These are phyloP conservation scores for Euphorbia pulcherrima DNA, from an alignment of 345 rosid genomes.

Conservation along the genomic window DNA sequence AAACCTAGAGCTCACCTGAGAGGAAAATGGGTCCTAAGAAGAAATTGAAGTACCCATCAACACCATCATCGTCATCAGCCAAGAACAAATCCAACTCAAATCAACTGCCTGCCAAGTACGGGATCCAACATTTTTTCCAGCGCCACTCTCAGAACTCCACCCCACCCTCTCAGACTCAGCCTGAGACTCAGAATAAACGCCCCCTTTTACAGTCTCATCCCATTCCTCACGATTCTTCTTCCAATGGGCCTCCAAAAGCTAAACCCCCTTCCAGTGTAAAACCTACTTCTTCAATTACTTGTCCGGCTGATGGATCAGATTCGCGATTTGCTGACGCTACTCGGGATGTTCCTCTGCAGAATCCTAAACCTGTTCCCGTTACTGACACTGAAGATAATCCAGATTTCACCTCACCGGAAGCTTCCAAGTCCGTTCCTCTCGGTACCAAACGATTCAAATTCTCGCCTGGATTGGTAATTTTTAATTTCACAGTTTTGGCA, in stretches of 20 bases:
- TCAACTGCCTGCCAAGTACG: constrained; percentile 44
- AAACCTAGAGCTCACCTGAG: neutral
- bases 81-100: constrained; percentile 37
- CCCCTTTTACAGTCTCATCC: constrained; percentile 6
- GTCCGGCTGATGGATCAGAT: constrained; percentile 8
- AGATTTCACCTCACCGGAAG: constrained; percentile 47
- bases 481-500: neutral
- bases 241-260: neutral
- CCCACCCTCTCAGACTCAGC: constrained; percentile 24
- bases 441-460: constrained; percentile 59
- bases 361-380: constrained; percentile 15
- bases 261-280: neutral
- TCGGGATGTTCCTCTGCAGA: constrained; percentile 12
- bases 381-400: constrained; percentile 22
- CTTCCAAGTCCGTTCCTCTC: constrained; percentile 43
- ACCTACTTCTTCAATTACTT: constrained; percentile 17
- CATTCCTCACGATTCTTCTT: neutral
- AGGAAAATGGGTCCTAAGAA: constrained; percentile 64
- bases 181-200: constrained; percentile 20
- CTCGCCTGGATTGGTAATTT: constrained; percentile 84
- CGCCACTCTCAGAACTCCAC: constrained; percentile 57
- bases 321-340: constrained; percentile 4
- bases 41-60: constrained; percentile 45
- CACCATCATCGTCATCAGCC: constrained; percentile 24
- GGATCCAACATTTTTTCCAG: constrained; percentile 79